A percentile compares a stretch with the other conserved stretches of the same genome.
Evolutionary conservation across 2,329 filamentous ascomycete species (phyloP).

Genomic region (Zarea fungicola): DNA sequence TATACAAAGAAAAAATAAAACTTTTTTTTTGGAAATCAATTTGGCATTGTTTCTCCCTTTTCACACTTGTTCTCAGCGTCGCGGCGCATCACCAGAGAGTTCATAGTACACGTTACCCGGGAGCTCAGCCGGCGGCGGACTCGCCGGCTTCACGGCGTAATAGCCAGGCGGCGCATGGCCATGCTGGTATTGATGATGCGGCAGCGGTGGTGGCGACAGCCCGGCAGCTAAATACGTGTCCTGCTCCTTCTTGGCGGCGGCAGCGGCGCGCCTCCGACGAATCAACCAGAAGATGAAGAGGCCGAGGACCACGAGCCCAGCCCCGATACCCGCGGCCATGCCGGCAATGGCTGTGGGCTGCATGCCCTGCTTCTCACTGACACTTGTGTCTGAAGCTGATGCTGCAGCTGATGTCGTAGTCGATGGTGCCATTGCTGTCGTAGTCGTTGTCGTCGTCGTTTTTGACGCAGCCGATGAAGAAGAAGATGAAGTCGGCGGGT

Average conservation of each 20-base stretch:
- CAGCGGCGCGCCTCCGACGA: not conserved
- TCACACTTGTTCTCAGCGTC: too few species aligned
- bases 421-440: not conserved
- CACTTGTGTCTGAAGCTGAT: not conserved
- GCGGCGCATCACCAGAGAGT: not conserved
- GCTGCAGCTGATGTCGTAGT: not conserved
- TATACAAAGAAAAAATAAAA: not conserved
- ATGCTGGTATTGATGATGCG: not conserved
- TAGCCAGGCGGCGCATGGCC: not conserved
- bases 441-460: not conserved
- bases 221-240: not conserved
- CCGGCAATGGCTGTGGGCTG: conserved; percentile 16
- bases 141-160: not conserved
- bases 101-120: not conserved
- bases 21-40: too few species aligned
- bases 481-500: too few species aligned
- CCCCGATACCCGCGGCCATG: conserved; percentile 17
- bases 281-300: conserved; percentile 3
- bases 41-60: not conserved
- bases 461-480: too few species aligned
- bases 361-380: conserved; percentile 1
- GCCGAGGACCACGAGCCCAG: conserved; percentile 5
- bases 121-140: not conserved
- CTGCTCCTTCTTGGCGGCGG: not conserved
- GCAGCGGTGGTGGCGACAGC: not conserved